Evolutionary conservation across 2,329 filamentous ascomycete genomes (phyloP).

Genomic region (Colletotrichum spaethianum): DNA sequence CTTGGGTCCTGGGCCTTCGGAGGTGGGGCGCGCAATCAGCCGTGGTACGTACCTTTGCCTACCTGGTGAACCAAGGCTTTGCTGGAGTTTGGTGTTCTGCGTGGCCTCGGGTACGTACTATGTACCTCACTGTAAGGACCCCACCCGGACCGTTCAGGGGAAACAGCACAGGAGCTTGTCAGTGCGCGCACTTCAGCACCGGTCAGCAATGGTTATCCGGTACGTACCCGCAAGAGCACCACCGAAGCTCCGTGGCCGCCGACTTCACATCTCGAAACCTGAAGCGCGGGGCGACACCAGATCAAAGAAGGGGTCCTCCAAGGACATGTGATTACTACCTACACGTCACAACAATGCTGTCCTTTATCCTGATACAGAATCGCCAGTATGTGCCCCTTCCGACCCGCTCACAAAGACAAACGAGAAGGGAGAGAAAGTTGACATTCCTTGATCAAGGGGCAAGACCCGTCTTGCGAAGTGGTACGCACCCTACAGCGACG

Average conservation of each 20-base stretch:
- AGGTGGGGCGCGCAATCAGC: slow-evolving; percentile 26
- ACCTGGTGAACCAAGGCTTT: neutral
- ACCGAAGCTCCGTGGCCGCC: slow-evolving; percentile 35
- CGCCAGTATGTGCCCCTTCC: slow-evolving; percentile 70
- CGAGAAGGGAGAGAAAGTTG: slow-evolving; percentile 10
- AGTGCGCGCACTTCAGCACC: neutral
- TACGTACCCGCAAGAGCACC: slow-evolving; percentile 31
- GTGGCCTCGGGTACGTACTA: slow-evolving; percentile 12
- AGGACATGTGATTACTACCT: slow-evolving; percentile 29
- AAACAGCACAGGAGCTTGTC: neutral
- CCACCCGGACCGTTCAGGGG: slow-evolving; percentile 17
- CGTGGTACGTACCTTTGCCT: slow-evolving; percentile 10
- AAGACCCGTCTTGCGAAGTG: slow-evolving; percentile 99
- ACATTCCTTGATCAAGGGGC: slow-evolving; percentile 71
- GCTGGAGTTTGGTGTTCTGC: neutral
- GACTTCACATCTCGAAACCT: slow-evolving; percentile 35
- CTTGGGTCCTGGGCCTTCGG: neutral
- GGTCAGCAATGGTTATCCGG: neutral
- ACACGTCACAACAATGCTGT: slow-evolving; percentile 66
- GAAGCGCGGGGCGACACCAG: slow-evolving; percentile 21
- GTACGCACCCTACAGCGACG: slow-evolving; percentile 98
- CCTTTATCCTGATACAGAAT: slow-evolving; percentile 89
- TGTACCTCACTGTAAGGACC: neutral
- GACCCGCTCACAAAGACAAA: neutral
- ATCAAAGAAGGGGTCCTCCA: neutral